Evolutionary conservation across 495 filamentous ascomycete species (phyloP), one percentile per base, ranked within the genome.

Genomic region (Lichenothelia convexa): DNA sequence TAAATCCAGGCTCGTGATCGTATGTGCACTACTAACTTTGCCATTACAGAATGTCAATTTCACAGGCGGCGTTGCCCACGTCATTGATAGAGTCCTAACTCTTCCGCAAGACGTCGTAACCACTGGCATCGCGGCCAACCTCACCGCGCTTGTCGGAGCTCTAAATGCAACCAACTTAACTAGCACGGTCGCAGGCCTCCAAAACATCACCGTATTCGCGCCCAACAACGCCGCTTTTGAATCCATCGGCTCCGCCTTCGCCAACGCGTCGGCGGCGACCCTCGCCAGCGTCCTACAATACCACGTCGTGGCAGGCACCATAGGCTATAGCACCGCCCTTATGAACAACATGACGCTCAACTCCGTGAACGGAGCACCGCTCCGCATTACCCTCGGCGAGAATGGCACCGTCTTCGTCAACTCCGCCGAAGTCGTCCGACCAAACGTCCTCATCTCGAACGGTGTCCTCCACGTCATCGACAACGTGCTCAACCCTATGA

Each of bases 391-490:
- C 3, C 50, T 70, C 18, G 40, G 53, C 1, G n/a, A n/a, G n/a
- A 56, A 65, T 18, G 68, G 62, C 21, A 50, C 45, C 11, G 65
- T 70, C 17, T 70, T 67, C 45, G 64, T 71, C 21, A 68, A 70
- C 45, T 49, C 50, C 23, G 66, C 74, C 0, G 56, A 63, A 37
- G 55, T 81, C n/a, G 43, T 75, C 7, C 51, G 54, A 21, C 42
- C 68, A 2, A 64, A 82, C 48, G 53, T 82, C 3, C 59, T 84
- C 0, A 45, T 76, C 32, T 55, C 56, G 16, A 79, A 79, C 34
- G 78, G 78, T 39, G 75, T 83, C 7, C 53, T 80, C 4, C 76
- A 81, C 46, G 52, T 78, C 21, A 66, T 79, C 41, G 70, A 78
- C 42, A 55, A 53, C 35, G 71, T 77, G 23, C 51, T 78, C 32